Evolutionary conservation across 306 rosid species (phyloP).

Genomic region (Boehmeria nivea): DNA sequence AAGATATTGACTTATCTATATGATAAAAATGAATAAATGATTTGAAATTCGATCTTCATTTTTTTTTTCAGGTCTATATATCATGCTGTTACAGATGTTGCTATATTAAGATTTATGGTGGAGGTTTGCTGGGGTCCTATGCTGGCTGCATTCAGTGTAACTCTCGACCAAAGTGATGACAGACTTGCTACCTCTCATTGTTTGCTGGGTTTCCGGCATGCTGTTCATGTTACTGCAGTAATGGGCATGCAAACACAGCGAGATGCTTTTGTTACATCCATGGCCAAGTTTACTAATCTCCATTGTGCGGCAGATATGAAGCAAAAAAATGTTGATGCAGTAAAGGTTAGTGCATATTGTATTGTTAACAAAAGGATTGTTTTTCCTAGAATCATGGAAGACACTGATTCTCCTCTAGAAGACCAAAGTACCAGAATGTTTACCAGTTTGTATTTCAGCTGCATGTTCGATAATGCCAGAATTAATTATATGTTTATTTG

Average conservation of each 20-base stretch:
- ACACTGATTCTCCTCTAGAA: not conserved
- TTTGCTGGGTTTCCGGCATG: conserved; percentile 83
- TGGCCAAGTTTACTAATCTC: conserved; percentile 93
- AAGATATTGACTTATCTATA: no score
- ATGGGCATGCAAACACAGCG: conserved; percentile 99
- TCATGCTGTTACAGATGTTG: conserved; percentile 84
- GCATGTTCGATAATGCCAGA: not conserved
- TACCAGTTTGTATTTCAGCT: conserved; percentile 3
- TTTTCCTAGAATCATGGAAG: conserved; percentile 9
- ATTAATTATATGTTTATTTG: conserved; percentile 1
- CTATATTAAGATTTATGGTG: conserved; percentile 96
- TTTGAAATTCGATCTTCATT: not conserved
- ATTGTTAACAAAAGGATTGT: conserved; percentile 5
- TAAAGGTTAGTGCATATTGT: conserved; percentile 58
- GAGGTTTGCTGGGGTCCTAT: conserved; percentile 99
- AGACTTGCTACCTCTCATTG: conserved; percentile 85
- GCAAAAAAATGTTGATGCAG: conserved; percentile 98
- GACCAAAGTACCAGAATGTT: conserved; percentile 4
- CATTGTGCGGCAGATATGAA: conserved; percentile 99
- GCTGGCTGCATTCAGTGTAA: conserved; percentile 97
- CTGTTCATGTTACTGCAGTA: conserved; percentile 90
- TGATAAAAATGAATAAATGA: no score
- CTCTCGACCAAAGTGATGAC: conserved; percentile 98
- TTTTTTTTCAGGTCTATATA: conserved; percentile 71
- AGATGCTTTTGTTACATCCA: conserved; percentile 96